A percentile compares a stretch with the other conserved stretches of the same genome.
Conservation (phyloP, 2,329 filamentous ascomycete genomes). For the Pochonia chlamydosporia region DNA sequence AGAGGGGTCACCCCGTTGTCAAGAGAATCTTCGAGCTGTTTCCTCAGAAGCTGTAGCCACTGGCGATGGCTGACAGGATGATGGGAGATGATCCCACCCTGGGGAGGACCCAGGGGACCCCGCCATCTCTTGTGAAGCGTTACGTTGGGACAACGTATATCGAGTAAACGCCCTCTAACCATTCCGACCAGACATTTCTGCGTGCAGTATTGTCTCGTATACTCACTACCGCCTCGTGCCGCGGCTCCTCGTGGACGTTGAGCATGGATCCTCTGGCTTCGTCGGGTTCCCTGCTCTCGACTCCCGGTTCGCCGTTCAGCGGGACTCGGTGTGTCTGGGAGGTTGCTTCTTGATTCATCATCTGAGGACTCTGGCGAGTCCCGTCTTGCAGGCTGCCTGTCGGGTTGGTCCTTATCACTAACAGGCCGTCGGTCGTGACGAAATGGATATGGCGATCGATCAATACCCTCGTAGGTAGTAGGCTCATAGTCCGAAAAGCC, state of each 20-base stretch:
- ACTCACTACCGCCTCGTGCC: not conserved
- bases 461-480: conserved; percentile 13
- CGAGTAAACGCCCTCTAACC: conserved; percentile 20
- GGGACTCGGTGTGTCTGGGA: conserved; percentile 2
- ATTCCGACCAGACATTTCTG: conserved; percentile 33
- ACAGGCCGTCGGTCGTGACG: not conserved
- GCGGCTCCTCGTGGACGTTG: not conserved
- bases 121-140: too few relatives aligned
- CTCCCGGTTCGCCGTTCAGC: too few relatives aligned
- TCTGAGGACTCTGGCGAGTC: conserved; percentile 2
- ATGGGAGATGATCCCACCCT: not conserved
- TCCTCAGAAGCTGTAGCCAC: conserved; percentile 23
- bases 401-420: not conserved
- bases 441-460: conserved; percentile 12
- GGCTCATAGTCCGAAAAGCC: conserved; percentile 11
- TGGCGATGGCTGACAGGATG: conserved; percentile 23
- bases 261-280: conserved; percentile 14
- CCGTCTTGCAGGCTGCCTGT: not conserved
- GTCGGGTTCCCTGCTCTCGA: conserved; percentile 8
- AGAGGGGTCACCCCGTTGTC: conserved; percentile 25
- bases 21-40: conserved; percentile 23
- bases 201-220: conserved; percentile 26
- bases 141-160: conserved; percentile 32
- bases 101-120: too few relatives aligned
- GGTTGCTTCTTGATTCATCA: not conserved